Evolutionary conservation across 768 basidiomycete genomes (phyloP).

Genomic region (Russula brevipes): DNA sequence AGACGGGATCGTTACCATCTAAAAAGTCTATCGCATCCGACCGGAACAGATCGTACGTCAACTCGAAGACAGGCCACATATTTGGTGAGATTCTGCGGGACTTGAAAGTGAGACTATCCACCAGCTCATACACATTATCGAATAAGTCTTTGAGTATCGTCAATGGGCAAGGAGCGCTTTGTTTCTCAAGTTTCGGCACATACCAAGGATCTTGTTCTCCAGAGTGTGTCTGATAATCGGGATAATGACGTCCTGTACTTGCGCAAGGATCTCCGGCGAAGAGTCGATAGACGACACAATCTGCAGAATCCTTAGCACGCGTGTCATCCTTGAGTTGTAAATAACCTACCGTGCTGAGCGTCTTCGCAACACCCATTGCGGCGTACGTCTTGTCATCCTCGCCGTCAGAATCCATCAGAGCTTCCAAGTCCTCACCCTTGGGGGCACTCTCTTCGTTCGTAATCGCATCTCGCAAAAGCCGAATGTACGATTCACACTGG

Average conservation of each 20-base stretch:
- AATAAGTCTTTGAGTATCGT: constrained; percentile 55
- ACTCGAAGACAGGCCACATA: constrained; percentile 86
- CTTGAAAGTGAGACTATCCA: constrained; percentile 82
- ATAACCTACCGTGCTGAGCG: constrained; percentile 63
- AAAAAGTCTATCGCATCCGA: constrained; percentile 80
- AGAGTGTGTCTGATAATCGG: constrained; percentile 74
- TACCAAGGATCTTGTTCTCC: constrained; percentile 72
- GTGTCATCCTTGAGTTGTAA: background rate
- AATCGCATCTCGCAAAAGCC: constrained; percentile 66
- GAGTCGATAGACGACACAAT: constrained; percentile 71
- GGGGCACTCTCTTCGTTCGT: constrained; percentile 44
- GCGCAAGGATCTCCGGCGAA: constrained; percentile 65
- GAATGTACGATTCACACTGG: constrained; percentile 78
- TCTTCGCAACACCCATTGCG: constrained; percentile 84
- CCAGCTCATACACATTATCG: constrained; percentile 81
- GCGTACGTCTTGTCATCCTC: constrained; percentile 85
- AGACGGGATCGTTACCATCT: constrained; percentile 44
- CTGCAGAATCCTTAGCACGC: constrained; percentile 35
- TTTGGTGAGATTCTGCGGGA: constrained; percentile 65
- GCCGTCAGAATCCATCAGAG: constrained; percentile 43
- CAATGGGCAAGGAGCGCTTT: constrained; percentile 1
- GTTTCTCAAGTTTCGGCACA: constrained; percentile 25
- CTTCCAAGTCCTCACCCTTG: constrained; percentile 51
- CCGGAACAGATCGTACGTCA: constrained; percentile 80
- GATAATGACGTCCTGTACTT: constrained; percentile 77